Evolutionary conservation across 83 land plant species (phyloP).

Genomic region (Diphasiastrum complanatum): DNA sequence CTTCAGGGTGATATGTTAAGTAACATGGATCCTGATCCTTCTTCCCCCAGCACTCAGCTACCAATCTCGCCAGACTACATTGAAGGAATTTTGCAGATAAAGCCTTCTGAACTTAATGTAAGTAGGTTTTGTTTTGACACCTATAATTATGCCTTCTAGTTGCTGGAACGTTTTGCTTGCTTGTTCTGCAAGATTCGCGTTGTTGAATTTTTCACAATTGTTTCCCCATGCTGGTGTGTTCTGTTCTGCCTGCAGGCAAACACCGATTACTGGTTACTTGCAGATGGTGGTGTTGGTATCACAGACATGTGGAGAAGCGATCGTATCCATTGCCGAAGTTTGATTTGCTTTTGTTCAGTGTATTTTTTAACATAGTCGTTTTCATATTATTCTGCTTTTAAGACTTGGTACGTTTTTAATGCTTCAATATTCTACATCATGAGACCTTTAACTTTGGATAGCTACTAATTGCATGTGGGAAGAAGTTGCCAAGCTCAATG

Average conservation of each 20-base stretch:
- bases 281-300: conserved; percentile 67
- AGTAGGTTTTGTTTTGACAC: conserved; percentile 17
- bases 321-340: conserved; percentile 42
- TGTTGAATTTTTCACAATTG: background rate
- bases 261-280: conserved; percentile 72
- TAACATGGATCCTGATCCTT: conserved; percentile 13
- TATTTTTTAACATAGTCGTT: background rate
- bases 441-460: conserved; percentile 2
- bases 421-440: background rate
- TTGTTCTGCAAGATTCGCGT: background rate
- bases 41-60: conserved; percentile 26
- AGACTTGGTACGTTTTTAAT: background rate
- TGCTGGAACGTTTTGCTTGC: background rate
- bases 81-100: conserved; percentile 70
- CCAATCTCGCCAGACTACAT: conserved; percentile 44
- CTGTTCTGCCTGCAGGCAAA: conserved; percentile 39
- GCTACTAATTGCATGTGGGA: conserved; percentile 28
- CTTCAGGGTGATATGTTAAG: conserved; percentile 7
- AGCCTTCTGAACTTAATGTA: conserved; percentile 73
- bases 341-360: background rate
- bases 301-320: conserved; percentile 76
- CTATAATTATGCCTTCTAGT: background rate
- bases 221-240: conserved; percentile 2
- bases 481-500: conserved; percentile 17
- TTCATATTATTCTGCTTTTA: background rate